Conservation (phyloP, 2,329 filamentous ascomycete genomes). For the Colletotrichum tabaci region DNA sequence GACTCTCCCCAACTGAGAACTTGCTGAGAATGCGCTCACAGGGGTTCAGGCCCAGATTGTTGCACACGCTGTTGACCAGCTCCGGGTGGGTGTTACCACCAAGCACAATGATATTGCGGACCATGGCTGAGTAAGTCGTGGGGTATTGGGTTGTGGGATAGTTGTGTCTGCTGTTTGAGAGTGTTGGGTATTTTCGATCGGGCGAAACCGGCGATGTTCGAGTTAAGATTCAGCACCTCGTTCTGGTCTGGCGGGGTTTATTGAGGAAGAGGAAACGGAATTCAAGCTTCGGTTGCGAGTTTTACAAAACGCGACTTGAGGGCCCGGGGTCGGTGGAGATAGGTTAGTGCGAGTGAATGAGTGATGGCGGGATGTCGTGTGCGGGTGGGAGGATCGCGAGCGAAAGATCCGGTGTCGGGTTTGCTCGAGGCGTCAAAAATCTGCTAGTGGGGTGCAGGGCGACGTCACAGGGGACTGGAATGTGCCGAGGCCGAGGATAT, state of each 20-base stretch:
- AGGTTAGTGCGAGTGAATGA: constrained; percentile 1
- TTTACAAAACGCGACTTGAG: constrained; percentile 11
- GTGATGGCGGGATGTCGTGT: constrained; percentile 28
- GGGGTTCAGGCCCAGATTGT: constrained; percentile 87
- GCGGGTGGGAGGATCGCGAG: constrained; percentile 37
- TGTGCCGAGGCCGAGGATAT: constrained; percentile 38
- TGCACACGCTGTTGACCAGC: constrained; percentile 89
- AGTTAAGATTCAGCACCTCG: neutral
- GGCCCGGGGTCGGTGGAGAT: neutral
- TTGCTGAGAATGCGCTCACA: constrained; percentile 89
- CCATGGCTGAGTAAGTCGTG: constrained; percentile 69
- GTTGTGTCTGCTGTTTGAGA: neutral
- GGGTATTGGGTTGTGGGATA: neutral
- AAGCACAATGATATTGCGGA: constrained; percentile 94
- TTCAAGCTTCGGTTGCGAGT: neutral
- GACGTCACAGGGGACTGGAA: constrained; percentile 39
- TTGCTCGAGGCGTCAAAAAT: constrained; percentile 41
- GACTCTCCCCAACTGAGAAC: constrained; percentile 95
- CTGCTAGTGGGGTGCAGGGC: constrained; percentile 41
- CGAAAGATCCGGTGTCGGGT: constrained; percentile 41
- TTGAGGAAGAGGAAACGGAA: neutral
- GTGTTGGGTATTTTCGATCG: constrained; percentile 9
- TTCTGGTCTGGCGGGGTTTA: neutral
- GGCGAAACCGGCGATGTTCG: constrained; percentile 34
- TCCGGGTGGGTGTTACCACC: constrained; percentile 93